Percentiles rank a stretch among this genome's conserved stretches.
Conservation (phyloP, 371 early-diverging fungal genomes). For the Capniomyces stellatus region DNA sequence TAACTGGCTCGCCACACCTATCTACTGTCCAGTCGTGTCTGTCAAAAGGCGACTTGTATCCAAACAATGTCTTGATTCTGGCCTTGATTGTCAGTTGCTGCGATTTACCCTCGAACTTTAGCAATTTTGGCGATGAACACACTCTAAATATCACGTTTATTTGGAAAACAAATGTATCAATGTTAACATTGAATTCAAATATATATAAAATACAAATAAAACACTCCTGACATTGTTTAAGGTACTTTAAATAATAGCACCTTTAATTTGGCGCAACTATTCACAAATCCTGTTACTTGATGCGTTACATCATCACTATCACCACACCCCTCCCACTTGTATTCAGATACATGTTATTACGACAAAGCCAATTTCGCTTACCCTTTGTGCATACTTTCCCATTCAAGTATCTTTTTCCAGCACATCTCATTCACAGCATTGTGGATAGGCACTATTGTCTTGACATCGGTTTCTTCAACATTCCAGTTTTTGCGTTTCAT, state of each 20-base stretch:
- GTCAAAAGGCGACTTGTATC: slow-evolving; percentile 76
- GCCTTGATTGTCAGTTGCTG: slow-evolving; percentile 74
- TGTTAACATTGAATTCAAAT: too few species aligned
- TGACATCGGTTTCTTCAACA: slow-evolving; percentile 50
- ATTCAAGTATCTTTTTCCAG: slow-evolving; percentile 76
- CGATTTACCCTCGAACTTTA: slow-evolving; percentile 74
- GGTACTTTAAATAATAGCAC: too few species aligned
- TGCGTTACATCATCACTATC: too few species aligned
- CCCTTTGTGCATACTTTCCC: slow-evolving; percentile 43
- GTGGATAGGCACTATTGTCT: slow-evolving; percentile 63
- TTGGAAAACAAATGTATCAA: too few species aligned
- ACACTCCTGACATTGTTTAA: too few species aligned
- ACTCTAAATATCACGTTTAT: too few species aligned
- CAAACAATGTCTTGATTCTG: slow-evolving; percentile 43
- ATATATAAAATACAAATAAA: too few species aligned
- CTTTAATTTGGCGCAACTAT: too few species aligned
- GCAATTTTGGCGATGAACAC: slow-evolving; percentile 38
- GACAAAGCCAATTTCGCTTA: too few species aligned
- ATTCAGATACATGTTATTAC: too few species aligned
- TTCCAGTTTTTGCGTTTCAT: slow-evolving; percentile 79
- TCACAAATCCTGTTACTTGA: too few species aligned
- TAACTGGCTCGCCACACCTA: slow-evolving; percentile 75
- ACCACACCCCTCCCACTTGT: too few species aligned
- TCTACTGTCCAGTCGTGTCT: slow-evolving; percentile 95
- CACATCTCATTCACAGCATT: slow-evolving; percentile 84